phyloP scores from a whole-genome alignment of 148 eudicot genomes.

The Limonium bicolor region DNA sequence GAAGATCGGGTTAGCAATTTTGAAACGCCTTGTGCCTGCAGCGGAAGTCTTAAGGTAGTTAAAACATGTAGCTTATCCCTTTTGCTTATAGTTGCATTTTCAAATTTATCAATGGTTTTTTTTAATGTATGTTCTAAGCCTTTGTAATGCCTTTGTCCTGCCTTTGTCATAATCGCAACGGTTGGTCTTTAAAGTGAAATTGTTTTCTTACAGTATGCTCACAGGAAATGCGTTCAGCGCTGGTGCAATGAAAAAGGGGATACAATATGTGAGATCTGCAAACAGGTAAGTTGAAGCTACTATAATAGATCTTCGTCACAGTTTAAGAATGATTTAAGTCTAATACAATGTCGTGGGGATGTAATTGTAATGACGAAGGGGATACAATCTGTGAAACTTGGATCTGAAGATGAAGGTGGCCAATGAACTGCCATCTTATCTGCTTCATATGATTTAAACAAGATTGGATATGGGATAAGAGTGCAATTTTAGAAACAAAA shows the following conservation, averaged over 20 bases:
- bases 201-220: slow-evolving; percentile 4
- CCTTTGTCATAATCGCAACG: not conserved
- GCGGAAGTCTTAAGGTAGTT: slow-evolving; percentile 75
- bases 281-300: slow-evolving; percentile 6
- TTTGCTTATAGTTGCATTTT: not conserved
- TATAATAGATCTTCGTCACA: too few species aligned
- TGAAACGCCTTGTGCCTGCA: slow-evolving; percentile 67
- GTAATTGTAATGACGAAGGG: too few species aligned
- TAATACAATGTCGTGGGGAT: too few species aligned
- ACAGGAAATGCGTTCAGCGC: slow-evolving; percentile 6
- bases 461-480: too few species aligned
- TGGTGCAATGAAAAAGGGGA: slow-evolving; percentile 10
- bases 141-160: not conserved
- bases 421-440: too few species aligned
- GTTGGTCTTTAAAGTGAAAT: not conserved
- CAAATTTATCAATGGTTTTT: not conserved
- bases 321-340: too few species aligned
- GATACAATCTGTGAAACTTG: too few species aligned
- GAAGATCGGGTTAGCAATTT: slow-evolving; percentile 52
- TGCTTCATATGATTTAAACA: too few species aligned
- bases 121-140: not conserved
- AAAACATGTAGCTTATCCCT: not conserved
- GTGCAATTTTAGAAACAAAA: too few species aligned
- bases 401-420: too few species aligned
- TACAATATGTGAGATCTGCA: slow-evolving; percentile 6